Base-by-base conservation (phyloP, 1,284 basidiomycete genomes). In the Cutaneotrichosporon cavernicola region DNA sequence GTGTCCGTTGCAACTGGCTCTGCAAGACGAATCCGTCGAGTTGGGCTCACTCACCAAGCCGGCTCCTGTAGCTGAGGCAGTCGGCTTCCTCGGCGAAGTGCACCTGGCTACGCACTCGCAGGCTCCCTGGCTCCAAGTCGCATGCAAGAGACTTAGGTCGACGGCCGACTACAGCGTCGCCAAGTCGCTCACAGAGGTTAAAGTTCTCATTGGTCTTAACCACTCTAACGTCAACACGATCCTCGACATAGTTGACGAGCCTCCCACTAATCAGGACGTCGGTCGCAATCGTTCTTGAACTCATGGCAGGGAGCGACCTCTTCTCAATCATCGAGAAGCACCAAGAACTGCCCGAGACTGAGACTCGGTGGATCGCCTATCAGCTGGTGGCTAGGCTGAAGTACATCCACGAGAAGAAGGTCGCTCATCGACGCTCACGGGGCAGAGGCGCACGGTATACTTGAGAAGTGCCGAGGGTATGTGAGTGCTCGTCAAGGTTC, bases 211-310 rank as follows among this genome's bases (percentile, higher is more conserved):
- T 71, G 83, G 82, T 2, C 79, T 92, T 26, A 80, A 85, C 66
- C 91, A 93, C 78, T 89, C 90, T 5, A 92, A 91, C 69, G 89
- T 93, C 62, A 90, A 90, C 71, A 84, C 85, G 53, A 86, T 92
- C 43, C 86, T 88, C 61, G 88, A 90, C 26, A 84, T 87, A 66
- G 81, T 88, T 58, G 82, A 87, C 65, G 83, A 86, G 2, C 11
- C 31, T 9, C 16, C 14, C 30, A 18, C 40, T 7, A 43, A 30
- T 3, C 87, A 50, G 6, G 61, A 66, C 40, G 60, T 6, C 16
- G 51, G 38, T 26, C 34, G 16, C 36, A 22, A 86, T 94, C 58
- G 90, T 93, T 75, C 85, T 90, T 31, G 85, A 90, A 72, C 83
- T 89, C 32, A 88, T 87, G 68, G 90, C 90, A 0, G 87, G 88